Evolutionary conservation across 2,329 filamentous ascomycete species (phyloP), one percentile per base, ranked within the genome.

Genomic region (Ceratocystis albifundus): DNA sequence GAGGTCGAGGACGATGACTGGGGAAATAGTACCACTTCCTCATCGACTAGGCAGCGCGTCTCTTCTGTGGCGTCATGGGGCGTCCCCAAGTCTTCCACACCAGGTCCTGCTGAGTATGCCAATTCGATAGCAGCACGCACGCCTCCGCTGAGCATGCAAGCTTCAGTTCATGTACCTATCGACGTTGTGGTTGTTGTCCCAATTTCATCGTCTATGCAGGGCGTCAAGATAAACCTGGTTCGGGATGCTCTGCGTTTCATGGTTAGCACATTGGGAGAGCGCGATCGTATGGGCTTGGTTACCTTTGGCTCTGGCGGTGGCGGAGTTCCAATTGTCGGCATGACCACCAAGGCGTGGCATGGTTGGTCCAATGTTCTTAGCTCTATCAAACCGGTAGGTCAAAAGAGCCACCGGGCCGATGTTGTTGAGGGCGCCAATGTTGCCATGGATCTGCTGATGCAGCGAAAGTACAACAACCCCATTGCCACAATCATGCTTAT

Each of bases 371-470:
- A 89, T 72, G 84, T 96, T 12, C 79, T 99, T 61, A 83, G 86
- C 48, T 92, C 90, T 0, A 95, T 99, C 72, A 88, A 91, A 70
- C 93, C 94, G 0, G 90, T 96, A 8, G 93, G 92, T 45, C 93
- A 96, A 76, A 99, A 97, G 82, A 97, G 90, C 74, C 85, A 96
- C 72, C 88, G 94, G 12, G 93, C 93, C 1, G 94, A 99, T 77
- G 92, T 97, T 15, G 93, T 99, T 2, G 94, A 99, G 74, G 94
- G 94, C 32, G 94, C 93, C 44, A 99, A 97, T 72, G 90, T 96
- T 63, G 94, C 94, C 61, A 97, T 99, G 94, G 94, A 99, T 74
- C 78, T 99, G 66, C 82, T 99, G 67, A 99, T 99, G 94, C 92
- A 96, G 77, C 87, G 94, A 71, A 96, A 96, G 77, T 90, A 92